A percentile compares a stretch with the other conserved stretches of the same genome.
Evolutionary conservation across 108 stramenopile species (phyloP).

Genomic region (Skeletonema potamos): DNA sequence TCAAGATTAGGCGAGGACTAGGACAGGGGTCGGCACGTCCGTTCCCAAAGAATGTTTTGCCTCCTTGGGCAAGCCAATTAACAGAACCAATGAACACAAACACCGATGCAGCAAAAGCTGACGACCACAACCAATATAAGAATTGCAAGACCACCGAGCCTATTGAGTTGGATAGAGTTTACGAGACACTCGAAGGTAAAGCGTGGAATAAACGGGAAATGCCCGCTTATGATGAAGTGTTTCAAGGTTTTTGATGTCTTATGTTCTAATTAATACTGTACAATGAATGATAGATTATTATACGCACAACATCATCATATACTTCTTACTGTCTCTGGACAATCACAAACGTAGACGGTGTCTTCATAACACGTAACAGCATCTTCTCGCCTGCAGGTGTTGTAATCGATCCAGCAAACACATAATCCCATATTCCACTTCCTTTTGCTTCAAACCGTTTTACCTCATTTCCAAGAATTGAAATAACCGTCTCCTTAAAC

Average conservation of each 20-base stretch:
- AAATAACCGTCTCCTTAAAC: slow-evolving; percentile 35
- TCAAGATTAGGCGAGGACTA: slow-evolving; percentile 51
- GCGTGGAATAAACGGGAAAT: slow-evolving; percentile 55
- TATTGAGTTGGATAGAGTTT: slow-evolving; percentile 50
- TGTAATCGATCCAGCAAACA: slow-evolving; percentile 23
- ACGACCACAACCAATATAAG: neutral
- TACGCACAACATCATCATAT: neutral
- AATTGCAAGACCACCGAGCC: slow-evolving; percentile 28
- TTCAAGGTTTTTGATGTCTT: slow-evolving; percentile 71
- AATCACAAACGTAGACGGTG: slow-evolving; percentile 39
- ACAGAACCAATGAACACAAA: slow-evolving; percentile 4
- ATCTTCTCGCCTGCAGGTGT: slow-evolving; percentile 8
- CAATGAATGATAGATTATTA: neutral
- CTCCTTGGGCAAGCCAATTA: slow-evolving; percentile 21
- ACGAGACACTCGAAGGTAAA: slow-evolving; percentile 67
- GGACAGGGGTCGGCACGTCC: slow-evolving; percentile 64
- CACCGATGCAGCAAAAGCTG: neutral
- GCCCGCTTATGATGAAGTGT: slow-evolving; percentile 80
- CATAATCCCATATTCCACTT: slow-evolving; percentile 35
- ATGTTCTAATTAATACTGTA: neutral
- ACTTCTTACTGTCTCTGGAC: slow-evolving; percentile 10
- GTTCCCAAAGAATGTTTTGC: slow-evolving; percentile 45
- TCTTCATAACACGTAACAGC: slow-evolving; percentile 36
- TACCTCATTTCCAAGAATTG: slow-evolving; percentile 28
- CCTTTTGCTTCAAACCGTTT: slow-evolving; percentile 33